phyloP scores from a whole-genome alignment of 495 filamentous ascomycete genomes.

The Penicillium argentinense region DNA sequence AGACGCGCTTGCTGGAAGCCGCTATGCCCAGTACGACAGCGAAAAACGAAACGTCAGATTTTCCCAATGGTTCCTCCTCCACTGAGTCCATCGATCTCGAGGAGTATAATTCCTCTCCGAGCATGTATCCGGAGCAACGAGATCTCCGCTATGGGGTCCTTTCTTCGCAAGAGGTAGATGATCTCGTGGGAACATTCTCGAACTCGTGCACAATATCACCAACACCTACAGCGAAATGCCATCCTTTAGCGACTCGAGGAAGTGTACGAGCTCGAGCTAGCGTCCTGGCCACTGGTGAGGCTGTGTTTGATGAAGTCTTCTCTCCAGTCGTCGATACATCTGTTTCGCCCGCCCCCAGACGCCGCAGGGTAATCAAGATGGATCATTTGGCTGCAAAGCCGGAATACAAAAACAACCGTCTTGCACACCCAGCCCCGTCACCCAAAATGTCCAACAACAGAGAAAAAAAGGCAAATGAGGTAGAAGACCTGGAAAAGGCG shows the following conservation, averaged over 20 bases:
- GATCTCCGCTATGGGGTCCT: neutral
- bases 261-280: slow-evolving; percentile 9
- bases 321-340: slow-evolving; percentile 4
- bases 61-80: slow-evolving; percentile 5
- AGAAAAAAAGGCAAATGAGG: neutral
- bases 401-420: neutral
- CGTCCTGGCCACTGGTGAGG: slow-evolving; percentile 6
- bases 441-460: slow-evolving; percentile 7
- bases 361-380: slow-evolving; percentile 13
- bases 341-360: slow-evolving; percentile 1
- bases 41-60: slow-evolving; percentile 8
- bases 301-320: slow-evolving; percentile 16
- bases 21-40: slow-evolving; percentile 8
- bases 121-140: slow-evolving; percentile 19
- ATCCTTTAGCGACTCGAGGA: slow-evolving; percentile 17
- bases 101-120: slow-evolving; percentile 15
- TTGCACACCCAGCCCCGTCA: neutral
- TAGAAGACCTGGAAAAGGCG: slow-evolving; percentile 22
- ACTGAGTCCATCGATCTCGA: slow-evolving; percentile 10
- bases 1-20: slow-evolving; percentile 34
- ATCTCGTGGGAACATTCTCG: slow-evolving; percentile 30
- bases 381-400: slow-evolving; percentile 19
- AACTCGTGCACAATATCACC: slow-evolving; percentile 23
- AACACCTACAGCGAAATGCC: slow-evolving; percentile 23
- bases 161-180: slow-evolving; percentile 24